These are phyloP conservation scores for Penicillium bovifimosum DNA, from an alignment of 495 filamentous ascomycete species.

Conservation along the genomic window DNA sequence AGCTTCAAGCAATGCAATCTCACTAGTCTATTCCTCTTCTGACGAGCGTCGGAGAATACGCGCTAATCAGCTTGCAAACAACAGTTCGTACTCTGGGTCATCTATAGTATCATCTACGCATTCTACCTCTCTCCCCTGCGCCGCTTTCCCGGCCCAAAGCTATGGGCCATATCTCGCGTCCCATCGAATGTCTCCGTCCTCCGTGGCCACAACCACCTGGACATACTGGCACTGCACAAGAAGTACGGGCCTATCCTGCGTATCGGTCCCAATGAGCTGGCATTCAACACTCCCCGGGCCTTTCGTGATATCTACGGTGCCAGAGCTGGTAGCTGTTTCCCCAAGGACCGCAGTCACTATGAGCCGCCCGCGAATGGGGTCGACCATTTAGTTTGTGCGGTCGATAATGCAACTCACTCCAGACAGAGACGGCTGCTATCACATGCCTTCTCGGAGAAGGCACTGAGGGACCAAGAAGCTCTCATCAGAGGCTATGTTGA, in stretches of 20 bases:
- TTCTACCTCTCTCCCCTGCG: slow-evolving; percentile 47
- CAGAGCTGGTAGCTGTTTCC: slow-evolving; percentile 30
- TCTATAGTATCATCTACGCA: slow-evolving; percentile 34
- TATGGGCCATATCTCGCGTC: slow-evolving; percentile 37
- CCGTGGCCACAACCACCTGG: slow-evolving; percentile 18
- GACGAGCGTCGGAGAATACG: too few relatives aligned
- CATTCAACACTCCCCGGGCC: slow-evolving; percentile 48
- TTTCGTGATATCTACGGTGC: slow-evolving; percentile 55
- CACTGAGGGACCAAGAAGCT: slow-evolving; percentile 34
- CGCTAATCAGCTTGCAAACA: slow-evolving; percentile 1
- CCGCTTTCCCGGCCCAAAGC: slow-evolving; percentile 47
- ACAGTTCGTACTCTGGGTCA: slow-evolving; percentile 13
- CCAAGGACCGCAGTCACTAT: slow-evolving; percentile 21
- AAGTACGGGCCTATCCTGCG: slow-evolving; percentile 49
- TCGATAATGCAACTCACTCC: slow-evolving; percentile 25
- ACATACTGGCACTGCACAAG: slow-evolving; percentile 25
- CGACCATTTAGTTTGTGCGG: slow-evolving; percentile 16
- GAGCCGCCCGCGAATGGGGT: slow-evolving; percentile 19
- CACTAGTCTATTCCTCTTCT: background rate
- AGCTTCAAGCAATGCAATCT: background rate
- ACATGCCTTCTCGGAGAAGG: slow-evolving; percentile 44
- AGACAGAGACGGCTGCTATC: slow-evolving; percentile 37
- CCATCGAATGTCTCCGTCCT: slow-evolving; percentile 26
- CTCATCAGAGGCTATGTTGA: slow-evolving; percentile 36
- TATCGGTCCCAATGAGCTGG: slow-evolving; percentile 49